Base-by-base conservation (phyloP, 257 asterid genomes). In the Forsythia viridissima region DNA sequence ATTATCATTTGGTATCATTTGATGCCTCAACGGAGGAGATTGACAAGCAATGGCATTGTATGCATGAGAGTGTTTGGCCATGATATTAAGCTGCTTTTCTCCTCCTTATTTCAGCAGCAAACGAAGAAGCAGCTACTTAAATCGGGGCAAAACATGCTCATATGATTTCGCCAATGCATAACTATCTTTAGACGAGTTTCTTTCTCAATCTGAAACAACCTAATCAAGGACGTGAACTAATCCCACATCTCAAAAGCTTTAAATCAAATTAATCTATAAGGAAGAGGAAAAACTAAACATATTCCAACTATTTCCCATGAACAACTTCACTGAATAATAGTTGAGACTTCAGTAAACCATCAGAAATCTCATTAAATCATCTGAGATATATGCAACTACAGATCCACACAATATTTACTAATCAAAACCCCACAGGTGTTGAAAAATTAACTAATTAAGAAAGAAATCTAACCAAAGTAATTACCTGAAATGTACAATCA, bases 401-500 rank as follows among this genome's bases (percentile, higher is more conserved):
- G 39, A 78, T 43, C 72, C 68, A 43, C 42, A 8, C 1, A 71
- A 13, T 57, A 66, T 70, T 48, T 1, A 73, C 3, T 24, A 18
- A 24, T 41, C 11, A 63, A 37, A 37, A 80, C 41, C 10, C 18
- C 71, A 77, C 5, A 41, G 20, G 36, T 8, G 57, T 9, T 21
- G 24, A 12, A 73, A 67, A 34, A 7, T 4, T 8, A 52, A 46
- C 34, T 30, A 68, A 36, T 38, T 44, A n/a, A 68, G 41, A 30
- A 55, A 44, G 24, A 51, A 70, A 38, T 3, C 72, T 13, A 68
- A 46, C 40, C 42, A 51, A 13, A 21, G 41, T 69, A 36, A 8
- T 77, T 71, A 82, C 86, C 84, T 77, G n/a, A 66, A 74, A 8
- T 2, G 74, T 75, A 37, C 73, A 80, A 44, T 52, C 51, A 40